Evolutionary conservation across 805 yeast species (phyloP).

Genomic region (Sporopachydermia quercuum): DNA sequence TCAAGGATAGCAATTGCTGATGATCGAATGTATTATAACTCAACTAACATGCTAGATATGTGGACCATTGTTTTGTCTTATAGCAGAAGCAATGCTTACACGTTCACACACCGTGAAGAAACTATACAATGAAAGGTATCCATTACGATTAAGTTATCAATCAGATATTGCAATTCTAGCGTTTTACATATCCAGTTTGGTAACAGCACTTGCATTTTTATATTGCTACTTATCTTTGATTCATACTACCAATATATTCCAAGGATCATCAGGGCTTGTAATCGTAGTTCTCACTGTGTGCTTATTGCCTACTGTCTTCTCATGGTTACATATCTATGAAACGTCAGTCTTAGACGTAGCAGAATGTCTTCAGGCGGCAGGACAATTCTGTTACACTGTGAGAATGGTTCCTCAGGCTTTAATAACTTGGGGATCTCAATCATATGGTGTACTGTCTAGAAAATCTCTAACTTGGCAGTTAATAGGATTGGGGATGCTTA

Average conservation of each 20-base stretch:
- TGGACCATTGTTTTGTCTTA: no score
- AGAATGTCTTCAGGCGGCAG: background rate
- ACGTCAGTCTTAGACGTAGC: background rate
- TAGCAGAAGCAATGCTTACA: no score
- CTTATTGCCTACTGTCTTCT: background rate
- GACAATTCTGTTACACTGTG: background rate
- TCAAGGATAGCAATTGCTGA: no score
- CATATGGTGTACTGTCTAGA: background rate
- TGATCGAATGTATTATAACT: no score
- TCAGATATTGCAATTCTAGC: background rate
- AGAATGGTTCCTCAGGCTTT: background rate
- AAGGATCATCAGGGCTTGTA: background rate
- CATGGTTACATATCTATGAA: background rate
- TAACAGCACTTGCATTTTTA: background rate
- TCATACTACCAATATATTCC: background rate
- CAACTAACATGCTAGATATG: no score
- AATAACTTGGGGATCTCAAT: background rate
- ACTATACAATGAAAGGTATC: background rate
- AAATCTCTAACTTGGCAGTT: background rate
- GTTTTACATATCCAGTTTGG: background rate
- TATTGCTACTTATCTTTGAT: background rate
- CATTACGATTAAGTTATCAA: background rate
- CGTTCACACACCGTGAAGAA: background rate
- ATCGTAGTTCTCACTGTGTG: background rate
- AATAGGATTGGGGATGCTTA: background rate